phyloP scores from a whole-genome alignment of 768 basidiomycete species.

The Leucocoprinus leucothites region DNA sequence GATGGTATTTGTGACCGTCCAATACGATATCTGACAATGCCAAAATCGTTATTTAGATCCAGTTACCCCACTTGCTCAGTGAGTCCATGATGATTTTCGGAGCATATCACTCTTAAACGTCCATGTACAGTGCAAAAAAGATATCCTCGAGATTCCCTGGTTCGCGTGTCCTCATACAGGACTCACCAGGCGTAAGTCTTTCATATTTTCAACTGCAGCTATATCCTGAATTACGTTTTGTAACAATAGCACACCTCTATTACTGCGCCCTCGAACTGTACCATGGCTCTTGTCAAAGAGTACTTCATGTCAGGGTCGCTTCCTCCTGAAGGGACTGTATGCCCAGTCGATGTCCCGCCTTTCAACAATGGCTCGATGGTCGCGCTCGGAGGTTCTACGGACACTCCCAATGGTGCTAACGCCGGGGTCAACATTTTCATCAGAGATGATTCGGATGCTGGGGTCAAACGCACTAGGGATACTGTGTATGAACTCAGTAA shows the following conservation, averaged over 20 bases:
- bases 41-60: constrained; percentile 24
- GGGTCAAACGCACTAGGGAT: background rate
- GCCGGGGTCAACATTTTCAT: background rate
- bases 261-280: constrained; percentile 30
- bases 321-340: constrained; percentile 37
- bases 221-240: background rate
- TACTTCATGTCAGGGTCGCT: constrained; percentile 40
- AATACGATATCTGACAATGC: background rate
- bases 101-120: background rate
- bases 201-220: too few species aligned
- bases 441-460: background rate
- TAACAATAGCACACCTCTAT: constrained; percentile 30
- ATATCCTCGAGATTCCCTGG: constrained; percentile 32
- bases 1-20: background rate
- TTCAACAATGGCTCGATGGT: constrained; percentile 17
- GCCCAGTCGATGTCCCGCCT: constrained; percentile 27
- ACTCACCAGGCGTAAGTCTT: constrained; percentile 34
- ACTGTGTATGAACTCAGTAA: background rate
- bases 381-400: background rate
- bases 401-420: background rate
- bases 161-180: constrained; percentile 40
- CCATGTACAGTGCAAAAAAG: constrained; percentile 33
- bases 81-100: constrained; percentile 1
- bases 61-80: constrained; percentile 27
- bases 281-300: constrained; percentile 27